Evolutionary conservation across 2,329 filamentous ascomycete species (phyloP), one percentile per base, ranked within the genome.

Genomic region (Colletotrichum euphorbiae): DNA sequence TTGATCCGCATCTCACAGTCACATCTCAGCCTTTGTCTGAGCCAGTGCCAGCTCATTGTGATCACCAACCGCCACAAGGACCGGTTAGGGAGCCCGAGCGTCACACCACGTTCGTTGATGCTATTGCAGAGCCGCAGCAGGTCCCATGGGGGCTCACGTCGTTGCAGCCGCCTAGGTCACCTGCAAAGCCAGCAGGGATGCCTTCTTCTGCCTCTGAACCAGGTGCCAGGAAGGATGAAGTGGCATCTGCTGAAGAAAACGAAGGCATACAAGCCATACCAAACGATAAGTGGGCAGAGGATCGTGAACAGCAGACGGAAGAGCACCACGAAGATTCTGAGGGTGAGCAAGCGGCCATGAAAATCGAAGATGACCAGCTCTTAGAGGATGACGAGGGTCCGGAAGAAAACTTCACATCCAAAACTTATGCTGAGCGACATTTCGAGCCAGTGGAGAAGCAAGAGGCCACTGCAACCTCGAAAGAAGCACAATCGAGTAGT

Each of bases 91-190:
- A 56, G 31, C 2, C 46, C 42, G 45, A 17, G 17, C 57, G 46
- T 21, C 70, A 62, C 24, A 50, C 48, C 17, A 43, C 57, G 2
- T 46, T 69, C 11, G 21, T 70, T 4, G 68, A 70, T 15, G 51
- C 52, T 6, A 54, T 71, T 54, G 19, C 48, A 2, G 68, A 70
- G 48, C 69, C 70, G 24, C 56, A 60, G 17, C 64, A 64, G 12
- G 31, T 60, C 8, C 60, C 70, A 7, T 71, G 70, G 70, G 68
- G 68, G 2, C 54, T 61, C 38, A 56, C 55, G n/a, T 48, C 69
- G n/a, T n/a, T 54, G 24, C 56, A 67, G 15, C 52, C 43, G 7
- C 38, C 55, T 1, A 50, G 42, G 4, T 43, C 56, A 12, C 31
- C 54, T 9, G 28, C 13, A 11, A 45, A 19, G 36, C n/a, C 51